Conservation (phyloP, 1,139 yeast genomes). For the Geotrichum siamense region DNA sequence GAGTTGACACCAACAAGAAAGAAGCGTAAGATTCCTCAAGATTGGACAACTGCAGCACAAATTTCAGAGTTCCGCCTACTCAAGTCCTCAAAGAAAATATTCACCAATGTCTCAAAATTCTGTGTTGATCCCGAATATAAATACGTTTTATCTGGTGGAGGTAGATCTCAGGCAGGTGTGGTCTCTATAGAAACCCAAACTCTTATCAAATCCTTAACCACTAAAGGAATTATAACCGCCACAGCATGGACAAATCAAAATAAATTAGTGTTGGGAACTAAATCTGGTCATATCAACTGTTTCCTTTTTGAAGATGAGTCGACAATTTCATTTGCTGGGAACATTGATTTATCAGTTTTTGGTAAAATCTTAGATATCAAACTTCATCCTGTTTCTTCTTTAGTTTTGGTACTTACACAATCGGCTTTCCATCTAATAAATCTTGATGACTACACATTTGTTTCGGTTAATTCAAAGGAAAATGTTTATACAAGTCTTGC, state of each 20-base stretch:
- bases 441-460: neutral
- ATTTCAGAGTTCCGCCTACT: slow-evolving; percentile 13
- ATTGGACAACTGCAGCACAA: slow-evolving; percentile 20
- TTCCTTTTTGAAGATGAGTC: slow-evolving; percentile 11
- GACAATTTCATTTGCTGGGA: slow-evolving; percentile 2
- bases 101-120: slow-evolving; percentile 22
- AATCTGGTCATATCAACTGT: slow-evolving; percentile 23
- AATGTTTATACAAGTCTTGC: slow-evolving; percentile 15
- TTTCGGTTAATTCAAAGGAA: neutral
- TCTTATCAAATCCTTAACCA: slow-evolving; percentile 15
- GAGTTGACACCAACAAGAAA: slow-evolving; percentile 23
- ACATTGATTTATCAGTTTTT: slow-evolving; percentile 3
- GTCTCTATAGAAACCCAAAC: slow-evolving; percentile 19
- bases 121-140: slow-evolving; percentile 18
- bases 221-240: slow-evolving; percentile 27
- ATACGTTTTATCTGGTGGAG: slow-evolving; percentile 27
- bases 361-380: slow-evolving; percentile 10
- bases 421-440: slow-evolving; percentile 3
- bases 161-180: slow-evolving; percentile 25
- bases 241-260: slow-evolving; percentile 24
- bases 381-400: slow-evolving; percentile 9
- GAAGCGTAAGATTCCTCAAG: slow-evolving; percentile 18
- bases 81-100: slow-evolving; percentile 24
- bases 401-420: slow-evolving; percentile 5
- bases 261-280: slow-evolving; percentile 21